Percentiles rank a stretch among this genome's conserved stretches.
Evolutionary conservation across 306 rosid species (phyloP).

Genomic region (Lathyrus tuberosus): DNA sequence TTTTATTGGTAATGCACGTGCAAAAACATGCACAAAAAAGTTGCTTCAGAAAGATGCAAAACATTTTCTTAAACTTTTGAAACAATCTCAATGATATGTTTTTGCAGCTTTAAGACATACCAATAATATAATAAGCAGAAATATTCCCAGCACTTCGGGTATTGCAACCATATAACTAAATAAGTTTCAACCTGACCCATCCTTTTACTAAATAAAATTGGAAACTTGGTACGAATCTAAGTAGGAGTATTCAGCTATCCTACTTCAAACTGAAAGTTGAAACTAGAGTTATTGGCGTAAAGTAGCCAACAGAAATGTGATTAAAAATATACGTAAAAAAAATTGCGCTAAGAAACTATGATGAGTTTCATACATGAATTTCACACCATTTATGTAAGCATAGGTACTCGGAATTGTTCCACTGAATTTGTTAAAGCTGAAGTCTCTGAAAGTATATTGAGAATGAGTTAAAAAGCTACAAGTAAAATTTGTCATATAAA

Average conservation of each 20-base stretch:
- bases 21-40: neutral
- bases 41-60: neutral
- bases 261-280: conserved; percentile 1
- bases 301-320: conserved; percentile 9
- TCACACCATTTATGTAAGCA: conserved; percentile 10
- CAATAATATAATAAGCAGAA: neutral
- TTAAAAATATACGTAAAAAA: neutral
- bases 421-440: conserved; percentile 71
- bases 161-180: neutral
- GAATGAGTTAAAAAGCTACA: conserved; percentile 3
- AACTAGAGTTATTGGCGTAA: neutral
- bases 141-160: neutral
- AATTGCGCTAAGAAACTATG: neutral
- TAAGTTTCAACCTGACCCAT: neutral
- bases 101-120: neutral
- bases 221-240: neutral
- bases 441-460: conserved; percentile 63
- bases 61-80: neutral
- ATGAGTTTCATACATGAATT: conserved; percentile 56
- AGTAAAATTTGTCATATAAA: neutral
- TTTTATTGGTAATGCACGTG: too few species aligned
- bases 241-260: neutral
- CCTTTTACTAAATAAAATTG: neutral
- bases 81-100: neutral
- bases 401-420: conserved; percentile 60